Evolutionary conservation across 495 filamentous ascomycete genomes (phyloP), one percentile per base, ranked within the genome.

Genomic region (Penicillium malachiteum): DNA sequence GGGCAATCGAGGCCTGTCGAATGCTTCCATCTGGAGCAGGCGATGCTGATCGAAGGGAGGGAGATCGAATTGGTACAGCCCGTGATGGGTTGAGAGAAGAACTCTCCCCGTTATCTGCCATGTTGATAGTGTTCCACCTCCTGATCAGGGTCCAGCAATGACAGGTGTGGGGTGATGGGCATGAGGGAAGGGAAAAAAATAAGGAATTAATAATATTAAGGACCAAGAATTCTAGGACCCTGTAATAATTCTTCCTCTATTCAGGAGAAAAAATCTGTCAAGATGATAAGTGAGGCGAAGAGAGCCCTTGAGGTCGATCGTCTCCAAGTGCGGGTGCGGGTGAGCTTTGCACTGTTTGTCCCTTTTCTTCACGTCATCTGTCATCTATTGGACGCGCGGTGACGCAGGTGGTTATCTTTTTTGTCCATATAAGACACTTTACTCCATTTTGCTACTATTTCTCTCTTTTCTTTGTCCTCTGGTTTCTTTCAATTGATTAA

Each of bases 1-100:
- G 83, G 33, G 88, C 88, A 51, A 82, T 91, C 5, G 86, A 86
- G 44, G 84, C 79, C 38, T 84, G 84, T 71, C 89, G 31, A 31
- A 16, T 79, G 53, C 75, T 76, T 12, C 78, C 68, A n/a, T 78
- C 77, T 31, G 71, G 57, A 21, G 65, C 62, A 46, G 77, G 77
- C 12, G 78, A 81, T 11, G 69, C 64, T 13, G 73, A 71, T 18
- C 69, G 70, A 55, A 62, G 43, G 13, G 68, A 66, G 32, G 72
- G 68, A 42, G 71, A 69, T 21, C 69, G 61, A 50, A 77, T 75
- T 40, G 73, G 76, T 50, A 73, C 52, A 50, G 73, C 66, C 38
- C 57, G 68, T 52, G 60, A 4, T 43, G 63, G 69, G 46, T 62
- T 65, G 44, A 65, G 57, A 17, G 72, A 71, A 35, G 73, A 66